A percentile compares a stretch with the other conserved stretches of the same genome.
phyloP scores from a whole-genome alignment of 176 grass and related monocot species.

The Zoysia pacifica region DNA sequence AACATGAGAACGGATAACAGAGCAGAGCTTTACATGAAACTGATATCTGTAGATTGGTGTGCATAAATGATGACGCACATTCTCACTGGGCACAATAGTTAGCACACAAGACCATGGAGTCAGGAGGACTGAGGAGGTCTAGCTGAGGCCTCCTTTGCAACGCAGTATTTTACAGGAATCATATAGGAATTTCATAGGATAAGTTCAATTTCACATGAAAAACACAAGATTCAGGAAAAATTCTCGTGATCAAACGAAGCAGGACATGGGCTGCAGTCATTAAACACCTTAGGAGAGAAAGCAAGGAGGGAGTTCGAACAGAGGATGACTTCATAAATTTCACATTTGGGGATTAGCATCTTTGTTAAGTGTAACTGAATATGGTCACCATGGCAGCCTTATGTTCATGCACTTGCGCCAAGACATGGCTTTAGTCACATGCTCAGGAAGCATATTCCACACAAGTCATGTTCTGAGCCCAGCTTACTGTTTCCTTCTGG shows the following conservation, averaged over 20 bases:
- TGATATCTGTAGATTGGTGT: background rate
- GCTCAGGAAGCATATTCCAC: background rate
- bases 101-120: background rate
- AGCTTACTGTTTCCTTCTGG: background rate
- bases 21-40: background rate
- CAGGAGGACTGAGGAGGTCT: background rate
- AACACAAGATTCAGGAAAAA: too few species aligned
- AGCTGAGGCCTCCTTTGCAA: background rate
- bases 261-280: background rate
- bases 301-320: background rate
- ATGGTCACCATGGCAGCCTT: background rate
- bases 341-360: background rate
- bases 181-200: too few species aligned
- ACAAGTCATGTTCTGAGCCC: constrained; percentile 8
- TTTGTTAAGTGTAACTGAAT: background rate
- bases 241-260: too few species aligned
- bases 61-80: background rate
- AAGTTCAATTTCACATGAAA: too few species aligned
- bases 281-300: background rate
- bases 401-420: background rate
- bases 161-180: too few species aligned
- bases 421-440: background rate
- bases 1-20: background rate
- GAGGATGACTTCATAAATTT: background rate
- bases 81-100: background rate